Conservation (phyloP, 2,329 filamentous ascomycete species). For the Sodiomyces alkalinus region DNA sequence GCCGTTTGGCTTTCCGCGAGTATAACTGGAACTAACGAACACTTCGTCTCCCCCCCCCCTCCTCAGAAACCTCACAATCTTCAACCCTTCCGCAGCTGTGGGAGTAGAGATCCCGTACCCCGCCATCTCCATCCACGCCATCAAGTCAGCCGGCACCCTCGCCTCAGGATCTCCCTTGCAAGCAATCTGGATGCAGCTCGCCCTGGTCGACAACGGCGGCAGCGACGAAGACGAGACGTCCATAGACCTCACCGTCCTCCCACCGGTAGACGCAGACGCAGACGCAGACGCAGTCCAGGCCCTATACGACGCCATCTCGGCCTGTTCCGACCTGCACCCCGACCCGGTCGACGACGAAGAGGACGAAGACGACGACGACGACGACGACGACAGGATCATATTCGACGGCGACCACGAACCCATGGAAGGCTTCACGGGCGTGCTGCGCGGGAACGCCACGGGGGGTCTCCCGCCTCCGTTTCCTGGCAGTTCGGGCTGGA, state of each 20-base stretch:
- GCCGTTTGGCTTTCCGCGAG: slow-evolving; percentile 6
- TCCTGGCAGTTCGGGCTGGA: slow-evolving; percentile 66
- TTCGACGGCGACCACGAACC: slow-evolving; percentile 41
- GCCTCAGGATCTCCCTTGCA: slow-evolving; percentile 22
- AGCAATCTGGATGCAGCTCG: slow-evolving; percentile 53
- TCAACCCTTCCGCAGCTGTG: slow-evolving; percentile 37
- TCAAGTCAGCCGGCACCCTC: slow-evolving; percentile 39
- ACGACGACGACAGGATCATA: slow-evolving; percentile 36
- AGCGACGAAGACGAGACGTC: slow-evolving; percentile 46
- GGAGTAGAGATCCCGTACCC: slow-evolving; percentile 62
- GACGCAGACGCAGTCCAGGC: slow-evolving; percentile 19
- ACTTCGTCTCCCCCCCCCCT: background rate
- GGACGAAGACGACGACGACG: slow-evolving; percentile 44
- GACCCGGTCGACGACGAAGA: slow-evolving; percentile 46
- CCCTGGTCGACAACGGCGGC: slow-evolving; percentile 41
- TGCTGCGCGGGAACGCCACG: slow-evolving; percentile 29
- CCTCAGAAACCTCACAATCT: slow-evolving; percentile 40
- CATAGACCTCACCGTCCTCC: slow-evolving; percentile 53
- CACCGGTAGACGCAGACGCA: slow-evolving; percentile 17
- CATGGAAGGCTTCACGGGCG: slow-evolving; percentile 41
- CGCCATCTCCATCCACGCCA: slow-evolving; percentile 58
- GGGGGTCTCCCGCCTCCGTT: slow-evolving; percentile 49
- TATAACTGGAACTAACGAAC: no score
- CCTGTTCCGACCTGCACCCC: slow-evolving; percentile 62
- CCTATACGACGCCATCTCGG: slow-evolving; percentile 55